These are phyloP conservation scores for Diutina scorzettiae DNA, from an alignment of 1,139 yeast genomes.

Conservation along the genomic window DNA sequence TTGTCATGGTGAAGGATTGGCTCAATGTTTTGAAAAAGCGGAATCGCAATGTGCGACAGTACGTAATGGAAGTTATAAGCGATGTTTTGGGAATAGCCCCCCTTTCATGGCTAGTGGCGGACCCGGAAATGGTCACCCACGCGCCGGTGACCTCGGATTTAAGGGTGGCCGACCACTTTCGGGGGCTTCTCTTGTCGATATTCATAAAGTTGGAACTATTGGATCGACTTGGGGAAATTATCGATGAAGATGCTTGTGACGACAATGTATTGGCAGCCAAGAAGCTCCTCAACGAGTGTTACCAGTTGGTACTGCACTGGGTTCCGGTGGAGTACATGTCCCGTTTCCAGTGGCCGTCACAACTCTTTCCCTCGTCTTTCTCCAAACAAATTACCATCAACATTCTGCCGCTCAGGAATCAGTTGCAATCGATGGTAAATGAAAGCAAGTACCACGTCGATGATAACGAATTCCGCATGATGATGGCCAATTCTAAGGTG, in stretches of 20 bases:
- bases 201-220: conserved; percentile 38
- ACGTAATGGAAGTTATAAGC: conserved; percentile 57
- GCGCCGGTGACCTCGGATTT: conserved; percentile 8
- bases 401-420: neutral
- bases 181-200: conserved; percentile 42
- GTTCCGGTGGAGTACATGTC: conserved; percentile 8
- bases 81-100: conserved; percentile 54
- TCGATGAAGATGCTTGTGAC: conserved; percentile 27
- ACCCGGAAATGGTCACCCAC: conserved; percentile 8
- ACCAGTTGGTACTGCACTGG: conserved; percentile 7
- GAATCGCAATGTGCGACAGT: conserved; percentile 42
- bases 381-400: neutral
- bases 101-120: conserved; percentile 43
- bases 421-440: neutral
- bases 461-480: conserved; percentile 55
- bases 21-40: conserved; percentile 54
- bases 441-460: conserved; percentile 35
- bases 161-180: conserved; percentile 47
- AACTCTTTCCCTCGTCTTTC: neutral
- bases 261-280: conserved; percentile 9
- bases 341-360: neutral
- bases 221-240: conserved; percentile 25
- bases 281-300: conserved; percentile 8
- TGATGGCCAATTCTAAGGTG: conserved; percentile 60
- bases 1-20: conserved; percentile 45